phyloP scores from a whole-genome alignment of 306 rosid species.

The Coriaria nepalensis region DNA sequence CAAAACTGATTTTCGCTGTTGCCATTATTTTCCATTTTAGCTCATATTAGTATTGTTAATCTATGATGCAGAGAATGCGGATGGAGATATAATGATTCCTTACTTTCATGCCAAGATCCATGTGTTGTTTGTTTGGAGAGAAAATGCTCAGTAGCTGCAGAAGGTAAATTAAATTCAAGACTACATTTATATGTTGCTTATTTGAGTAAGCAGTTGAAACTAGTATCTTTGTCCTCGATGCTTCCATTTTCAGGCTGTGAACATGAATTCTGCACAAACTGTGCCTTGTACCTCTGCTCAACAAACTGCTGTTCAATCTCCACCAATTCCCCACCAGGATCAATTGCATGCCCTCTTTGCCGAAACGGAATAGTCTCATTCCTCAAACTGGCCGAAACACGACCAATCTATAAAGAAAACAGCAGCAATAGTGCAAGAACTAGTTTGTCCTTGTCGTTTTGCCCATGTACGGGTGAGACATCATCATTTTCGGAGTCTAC shows the following conservation, averaged over 20 bases:
- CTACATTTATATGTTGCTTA: not conserved
- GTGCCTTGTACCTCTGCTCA: conserved; percentile 90
- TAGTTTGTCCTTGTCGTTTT: conserved; percentile 59
- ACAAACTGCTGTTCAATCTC: conserved; percentile 40
- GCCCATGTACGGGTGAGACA: conserved; percentile 60
- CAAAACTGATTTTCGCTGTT: no score
- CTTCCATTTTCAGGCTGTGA: conserved; percentile 55
- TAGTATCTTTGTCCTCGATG: no score
- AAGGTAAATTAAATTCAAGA: conserved; percentile 35
- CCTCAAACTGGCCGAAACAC: conserved; percentile 46
- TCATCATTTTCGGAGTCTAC: conserved; percentile 14
- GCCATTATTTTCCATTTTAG: no score
- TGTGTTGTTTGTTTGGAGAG: conserved; percentile 95
- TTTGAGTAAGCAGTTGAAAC: no score
- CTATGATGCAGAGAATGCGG: conserved; percentile 62
- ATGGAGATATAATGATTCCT: conserved; percentile 57
- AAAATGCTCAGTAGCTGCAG: conserved; percentile 75
- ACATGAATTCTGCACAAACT: conserved; percentile 86
- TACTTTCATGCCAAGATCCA: conserved; percentile 60
- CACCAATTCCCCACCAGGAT: conserved; percentile 56
- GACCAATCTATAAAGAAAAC: conserved; percentile 31
- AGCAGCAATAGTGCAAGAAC: conserved; percentile 23
- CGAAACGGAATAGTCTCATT: conserved; percentile 77
- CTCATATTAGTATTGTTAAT: no score
- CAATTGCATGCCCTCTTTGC: conserved; percentile 93